Conservation (phyloP, 257 asterid species). For the Lantana camara region DNA sequence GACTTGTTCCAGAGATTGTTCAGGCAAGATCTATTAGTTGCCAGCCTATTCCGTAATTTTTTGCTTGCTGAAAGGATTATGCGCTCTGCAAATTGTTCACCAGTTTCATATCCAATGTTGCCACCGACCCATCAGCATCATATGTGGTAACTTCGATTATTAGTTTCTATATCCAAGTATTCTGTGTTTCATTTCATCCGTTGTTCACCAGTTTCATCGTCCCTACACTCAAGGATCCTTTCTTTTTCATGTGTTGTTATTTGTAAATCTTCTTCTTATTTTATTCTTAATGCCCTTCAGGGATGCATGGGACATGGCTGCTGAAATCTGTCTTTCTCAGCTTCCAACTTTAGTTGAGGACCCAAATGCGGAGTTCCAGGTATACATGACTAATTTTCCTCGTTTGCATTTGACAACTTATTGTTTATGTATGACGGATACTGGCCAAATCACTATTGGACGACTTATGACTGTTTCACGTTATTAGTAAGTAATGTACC, state of each 20-base stretch:
- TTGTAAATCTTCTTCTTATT: conserved; percentile 24
- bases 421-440: conserved; percentile 16
- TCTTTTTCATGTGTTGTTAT: conserved; percentile 21
- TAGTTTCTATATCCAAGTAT: conserved; percentile 9
- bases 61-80: conserved; percentile 97
- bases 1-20: conserved; percentile 96
- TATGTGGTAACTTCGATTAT: conserved; percentile 71
- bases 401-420: conserved; percentile 16
- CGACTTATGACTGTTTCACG: not conserved
- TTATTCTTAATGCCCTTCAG: conserved; percentile 43
- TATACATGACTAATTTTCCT: conserved; percentile 18
- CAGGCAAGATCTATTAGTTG: conserved; percentile 98
- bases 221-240: too few relatives aligned
- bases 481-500: conserved; percentile 4
- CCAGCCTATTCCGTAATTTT: conserved; percentile 92
- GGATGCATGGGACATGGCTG: conserved; percentile 99
- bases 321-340: conserved; percentile 98
- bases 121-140: conserved; percentile 99
- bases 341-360: conserved; percentile 87
- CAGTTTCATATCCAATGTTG: conserved; percentile 84
- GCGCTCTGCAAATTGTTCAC: conserved; percentile 99
- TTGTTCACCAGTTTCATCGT: too few relatives aligned
- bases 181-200: too few relatives aligned
- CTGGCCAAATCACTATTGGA: conserved; percentile 1
- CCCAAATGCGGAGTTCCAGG: conserved; percentile 98